Base-by-base conservation (phyloP, 306 rosid genomes). In the Gastrolobium bilobum region DNA sequence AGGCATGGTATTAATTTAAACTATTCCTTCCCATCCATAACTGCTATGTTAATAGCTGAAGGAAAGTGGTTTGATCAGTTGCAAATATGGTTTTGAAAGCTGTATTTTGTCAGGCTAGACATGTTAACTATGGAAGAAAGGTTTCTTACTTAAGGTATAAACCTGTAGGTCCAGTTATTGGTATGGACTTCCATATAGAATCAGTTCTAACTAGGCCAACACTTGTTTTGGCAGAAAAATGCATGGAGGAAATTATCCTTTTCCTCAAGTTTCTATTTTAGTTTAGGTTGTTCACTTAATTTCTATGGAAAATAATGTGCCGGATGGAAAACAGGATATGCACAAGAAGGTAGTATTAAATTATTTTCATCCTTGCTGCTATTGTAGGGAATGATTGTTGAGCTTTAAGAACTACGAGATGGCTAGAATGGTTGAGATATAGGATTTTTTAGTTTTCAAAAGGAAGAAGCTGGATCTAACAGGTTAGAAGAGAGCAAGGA, bases 61-160 rank as follows among this genome's bases (percentile, higher is more conserved):
- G 78, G 68, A 57, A 57, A 43, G 34, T 71, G 48, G 79, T 77
- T 64, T 72, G 75, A 26, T 64, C 73, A 34, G 44, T 20, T 64
- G 51, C 48, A 63, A 52, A 34, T 63, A n/a, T 67, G 29, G 51
- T 43, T 39, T 72, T 71, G 63, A 43, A 30, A 60, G 60, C 39
- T 14, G 73, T 40, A 20, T 79, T 61, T 51, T 79, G 34, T 20
- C 63, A 37, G 29, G 39, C 52, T 2, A 46, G 68, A 51, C 34
- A 10, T 78, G 26, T 33, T 61, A 20, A 46, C 48, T 47, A 61
- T 34, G 76, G 34, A 59, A 48, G 43, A 11, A 44, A 46, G 73
- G 58, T 68, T 68, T 68, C 58, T 30, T 68, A 60, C 66, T 60
- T 10, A 68, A 47, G 58, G 35, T 68, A 53, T 68, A 53, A 57